phyloP scores from a whole-genome alignment of 1,139 yeast genomes.

The Hansenula sp. region DNA sequence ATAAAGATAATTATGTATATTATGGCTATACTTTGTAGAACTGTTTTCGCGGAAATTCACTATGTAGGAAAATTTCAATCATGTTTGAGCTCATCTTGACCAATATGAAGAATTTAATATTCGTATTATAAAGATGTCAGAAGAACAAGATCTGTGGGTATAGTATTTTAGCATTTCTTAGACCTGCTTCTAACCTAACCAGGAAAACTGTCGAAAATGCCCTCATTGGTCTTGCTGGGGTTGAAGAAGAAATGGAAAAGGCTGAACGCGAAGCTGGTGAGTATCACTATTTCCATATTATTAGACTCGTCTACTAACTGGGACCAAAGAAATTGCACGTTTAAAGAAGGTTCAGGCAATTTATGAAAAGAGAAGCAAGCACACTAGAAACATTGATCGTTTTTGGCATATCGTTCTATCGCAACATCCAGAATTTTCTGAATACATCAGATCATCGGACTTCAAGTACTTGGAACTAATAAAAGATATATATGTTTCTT shows the following conservation, averaged over 20 bases:
- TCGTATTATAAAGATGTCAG: slow-evolving; percentile 1
- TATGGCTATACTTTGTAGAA: too few relatives aligned
- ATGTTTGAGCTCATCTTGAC: too few relatives aligned
- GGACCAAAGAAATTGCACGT: slow-evolving; percentile 36
- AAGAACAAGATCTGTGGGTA: slow-evolving; percentile 3
- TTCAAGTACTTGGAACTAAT: slow-evolving; percentile 62
- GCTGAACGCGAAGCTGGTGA: slow-evolving; percentile 24
- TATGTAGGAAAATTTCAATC: not conserved
- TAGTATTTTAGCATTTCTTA: not conserved
- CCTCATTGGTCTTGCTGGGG: slow-evolving; percentile 17
- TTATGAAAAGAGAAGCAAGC: slow-evolving; percentile 43
- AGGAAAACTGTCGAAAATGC: slow-evolving; percentile 18
- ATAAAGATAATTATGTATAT: not conserved
- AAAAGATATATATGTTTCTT: slow-evolving; percentile 49
- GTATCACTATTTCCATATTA: slow-evolving; percentile 2
- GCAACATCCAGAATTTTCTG: slow-evolving; percentile 73
- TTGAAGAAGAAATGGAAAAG: slow-evolving; percentile 20
- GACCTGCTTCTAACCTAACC: not conserved
- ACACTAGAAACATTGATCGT: slow-evolving; percentile 47
- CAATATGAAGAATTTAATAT: too few relatives aligned
- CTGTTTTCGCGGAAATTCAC: too few relatives aligned
- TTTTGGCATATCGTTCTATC: slow-evolving; percentile 78
- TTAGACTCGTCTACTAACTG: too few relatives aligned
- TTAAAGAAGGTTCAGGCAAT: slow-evolving; percentile 46
- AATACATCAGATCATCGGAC: slow-evolving; percentile 62